A percentile compares a stretch with the other conserved stretches of the same genome.
Evolutionary conservation across 1,284 basidiomycete species (phyloP).

Genomic region (Termitomyces sp.): DNA sequence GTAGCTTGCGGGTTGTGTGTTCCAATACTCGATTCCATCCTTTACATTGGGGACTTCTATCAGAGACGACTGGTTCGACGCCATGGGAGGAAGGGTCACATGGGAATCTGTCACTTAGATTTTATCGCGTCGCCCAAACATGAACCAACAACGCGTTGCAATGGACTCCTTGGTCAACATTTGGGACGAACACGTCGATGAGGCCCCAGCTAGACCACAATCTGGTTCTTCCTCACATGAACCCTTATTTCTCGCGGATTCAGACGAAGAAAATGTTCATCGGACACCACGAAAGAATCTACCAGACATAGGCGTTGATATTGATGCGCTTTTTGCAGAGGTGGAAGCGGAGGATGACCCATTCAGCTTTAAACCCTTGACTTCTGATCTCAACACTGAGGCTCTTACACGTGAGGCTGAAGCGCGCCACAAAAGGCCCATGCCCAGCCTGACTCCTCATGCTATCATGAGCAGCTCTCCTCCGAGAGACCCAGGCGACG

Average conservation of each 20-base stretch:
- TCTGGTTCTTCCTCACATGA: conserved; percentile 18
- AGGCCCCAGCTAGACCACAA: conserved; percentile 2
- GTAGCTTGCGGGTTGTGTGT: conserved; percentile 62
- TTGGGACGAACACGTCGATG: conserved; percentile 28
- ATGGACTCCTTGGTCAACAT: conserved; percentile 30
- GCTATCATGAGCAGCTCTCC: conserved; percentile 47
- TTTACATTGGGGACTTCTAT: conserved; percentile 40
- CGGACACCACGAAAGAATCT: conserved; percentile 13
- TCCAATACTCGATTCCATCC: conserved; percentile 77
- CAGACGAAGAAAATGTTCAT: conserved; percentile 37
- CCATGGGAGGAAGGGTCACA: conserved; percentile 11
- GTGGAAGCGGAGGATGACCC: conserved; percentile 39
- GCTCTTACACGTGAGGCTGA: conserved; percentile 50
- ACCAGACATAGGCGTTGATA: conserved; percentile 31
- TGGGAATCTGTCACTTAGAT: conserved; percentile 12
- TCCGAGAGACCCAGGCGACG: conserved; percentile 26
- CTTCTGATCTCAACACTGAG: conserved; percentile 43
- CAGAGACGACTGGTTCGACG: background rate
- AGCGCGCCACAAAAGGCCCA: conserved; percentile 32
- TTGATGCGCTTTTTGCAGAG: conserved; percentile 62
- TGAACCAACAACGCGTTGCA: conserved; percentile 32
- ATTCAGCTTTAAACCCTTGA: conserved; percentile 35
- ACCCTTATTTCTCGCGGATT: conserved; percentile 19
- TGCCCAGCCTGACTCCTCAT: conserved; percentile 30
- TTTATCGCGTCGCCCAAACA: conserved; percentile 29